Conservation (phyloP, 805 yeast genomes). For the Candida michaelii region DNA sequence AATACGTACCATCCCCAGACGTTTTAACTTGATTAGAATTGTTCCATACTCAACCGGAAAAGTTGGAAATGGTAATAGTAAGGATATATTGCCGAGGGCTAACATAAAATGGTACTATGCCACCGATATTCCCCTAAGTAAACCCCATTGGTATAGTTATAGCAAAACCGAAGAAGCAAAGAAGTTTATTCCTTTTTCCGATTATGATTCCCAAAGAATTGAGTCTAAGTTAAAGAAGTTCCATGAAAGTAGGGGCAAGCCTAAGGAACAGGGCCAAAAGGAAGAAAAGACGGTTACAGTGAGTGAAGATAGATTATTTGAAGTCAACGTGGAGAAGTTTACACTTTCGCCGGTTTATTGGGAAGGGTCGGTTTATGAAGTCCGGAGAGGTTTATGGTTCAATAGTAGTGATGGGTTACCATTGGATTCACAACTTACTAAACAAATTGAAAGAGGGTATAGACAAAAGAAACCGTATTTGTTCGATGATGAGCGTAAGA, state of each 20-base stretch:
- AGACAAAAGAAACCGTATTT: constrained; percentile 36
- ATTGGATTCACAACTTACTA: constrained; percentile 47
- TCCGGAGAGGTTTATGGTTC: constrained; percentile 87
- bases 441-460: constrained; percentile 61
- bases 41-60: no score
- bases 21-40: no score
- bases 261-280: no score
- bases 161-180: constrained; percentile 49
- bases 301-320: constrained; percentile 76
- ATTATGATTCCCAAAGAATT: constrained; percentile 57
- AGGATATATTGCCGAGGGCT: constrained; percentile 18
- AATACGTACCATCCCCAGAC: no score
- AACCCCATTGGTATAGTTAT: constrained; percentile 63
- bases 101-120: constrained; percentile 74
- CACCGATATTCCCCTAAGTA: constrained; percentile 68
- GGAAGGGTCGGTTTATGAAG: constrained; percentile 84
- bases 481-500: constrained; percentile 15
- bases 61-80: no score
- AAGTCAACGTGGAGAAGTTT: constrained; percentile 60
- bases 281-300: no score
- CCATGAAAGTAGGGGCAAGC: constrained; percentile 8
- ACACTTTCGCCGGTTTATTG: constrained; percentile 73
- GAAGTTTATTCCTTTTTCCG: constrained; percentile 68
- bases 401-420: constrained; percentile 52
- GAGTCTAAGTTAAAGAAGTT: constrained; percentile 48